Evolutionary conservation across 306 rosid species (phyloP), one percentile per base, ranked within the genome.

Genomic region (Vigna nakashimae): DNA sequence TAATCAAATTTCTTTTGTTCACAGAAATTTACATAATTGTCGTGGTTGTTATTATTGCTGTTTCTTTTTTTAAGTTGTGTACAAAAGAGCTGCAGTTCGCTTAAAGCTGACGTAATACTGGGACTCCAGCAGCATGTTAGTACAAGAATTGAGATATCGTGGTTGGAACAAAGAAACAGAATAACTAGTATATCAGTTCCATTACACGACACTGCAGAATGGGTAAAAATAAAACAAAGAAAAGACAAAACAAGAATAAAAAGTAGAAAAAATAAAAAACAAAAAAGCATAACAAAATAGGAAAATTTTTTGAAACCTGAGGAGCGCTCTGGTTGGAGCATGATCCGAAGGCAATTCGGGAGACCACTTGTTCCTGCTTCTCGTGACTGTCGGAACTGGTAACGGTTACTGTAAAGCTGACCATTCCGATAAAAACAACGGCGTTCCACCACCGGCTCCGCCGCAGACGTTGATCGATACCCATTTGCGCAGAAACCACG

Each of bases 321-420:
- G 90, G 89, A 65, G 88, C 90, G 51, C 84, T 82, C 53, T 89
- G 96, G 76, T 89, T 88, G 42, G 92, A 84, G 58, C 97, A 92
- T 83, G 97, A 92, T 86, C 97, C 97, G 68, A 92, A 92, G 30
- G 91, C 97, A 78, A 92, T 89, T 71, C 93, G 87, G 53, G 92
- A 83, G 1, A 92, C 90, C 26, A 79, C 75, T 36, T 17, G 67
- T 49, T 79, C 58, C 53, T 75, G 87, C 30, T 81, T 84, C 16
- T 15, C 59, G 79, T 43, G 55, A 64, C 49, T 65, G 65, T 79
- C 81, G 43, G 83, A 83, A 79, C 80, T 87, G 69, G 63, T 55
- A 57, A 71, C 20, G 53, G 69, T 65, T 26, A 71, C 55, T 4
- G 84, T 58, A 59, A 51, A 43, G 68, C 58, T 16, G 15, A 76